phyloP scores from a whole-genome alignment of 2,329 filamentous ascomycete species.

The Scleromitrula shiraiana region DNA sequence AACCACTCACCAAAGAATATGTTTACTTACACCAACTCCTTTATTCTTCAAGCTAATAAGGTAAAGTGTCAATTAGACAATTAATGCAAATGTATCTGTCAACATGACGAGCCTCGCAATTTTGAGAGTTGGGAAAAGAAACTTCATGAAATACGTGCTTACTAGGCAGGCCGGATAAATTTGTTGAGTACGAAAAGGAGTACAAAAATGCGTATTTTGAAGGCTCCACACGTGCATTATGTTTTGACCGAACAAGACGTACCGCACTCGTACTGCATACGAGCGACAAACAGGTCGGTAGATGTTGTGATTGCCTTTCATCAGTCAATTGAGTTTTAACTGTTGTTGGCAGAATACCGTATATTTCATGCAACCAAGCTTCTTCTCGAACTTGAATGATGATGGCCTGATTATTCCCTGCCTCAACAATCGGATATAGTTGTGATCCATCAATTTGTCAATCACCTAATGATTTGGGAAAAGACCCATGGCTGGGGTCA shows the following conservation, averaged over 20 bases:
- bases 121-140: neutral
- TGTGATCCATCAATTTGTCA: no score
- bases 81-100: no score
- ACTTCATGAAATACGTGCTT: neutral
- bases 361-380: neutral
- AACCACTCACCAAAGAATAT: no score
- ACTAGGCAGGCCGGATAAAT: neutral
- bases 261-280: neutral
- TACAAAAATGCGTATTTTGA: neutral
- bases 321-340: no score
- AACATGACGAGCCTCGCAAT: no score
- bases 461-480: no score
- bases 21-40: no score
- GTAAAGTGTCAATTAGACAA: no score
- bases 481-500: no score
- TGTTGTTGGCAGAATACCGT: neutral
- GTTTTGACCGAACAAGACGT: neutral
- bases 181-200: slow-evolving; percentile 1
- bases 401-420: slow-evolving; percentile 6
- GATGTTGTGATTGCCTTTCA: neutral
- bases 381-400: neutral
- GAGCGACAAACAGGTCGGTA: neutral
- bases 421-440: neutral
- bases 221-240: no score
- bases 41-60: no score